Base-by-base conservation (phyloP, 2,329 filamentous ascomycete genomes). In the Fusarium sp. region DNA sequence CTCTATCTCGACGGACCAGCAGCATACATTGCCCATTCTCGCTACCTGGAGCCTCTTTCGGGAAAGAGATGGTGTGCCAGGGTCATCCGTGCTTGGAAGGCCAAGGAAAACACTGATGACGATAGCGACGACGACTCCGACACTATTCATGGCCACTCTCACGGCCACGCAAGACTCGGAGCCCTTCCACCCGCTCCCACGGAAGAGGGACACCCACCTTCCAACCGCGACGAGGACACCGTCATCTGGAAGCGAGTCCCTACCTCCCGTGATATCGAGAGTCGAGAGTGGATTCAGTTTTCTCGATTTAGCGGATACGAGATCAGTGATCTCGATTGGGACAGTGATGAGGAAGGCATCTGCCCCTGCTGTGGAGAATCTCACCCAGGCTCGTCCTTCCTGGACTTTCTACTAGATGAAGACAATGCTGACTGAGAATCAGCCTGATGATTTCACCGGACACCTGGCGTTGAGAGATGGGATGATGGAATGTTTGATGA, bases 161-260 rank as follows among this genome's bases (percentile, higher is more conserved):
- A 79, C 17, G 76, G 68, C 35, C 79, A 82, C 43, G 78, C 80
- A 11, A 79, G 80, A 20, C 71, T 81, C 60, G 77, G 80, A 52
- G 66, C 77, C 56, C 82, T 87, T 63, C 83, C 85, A 4, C 79
- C 85, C 4, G 86, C 84, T 1, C 85, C 86, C 8, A 65, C 75
- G 33, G 85, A 86, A 56, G 80, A 81, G 35, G 86, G 81, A 4
- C 83, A 86, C 20, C 87, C 87, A 4, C 68, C 76, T 33, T 87
- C 85, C 4, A 77, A 70, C 25, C 85, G 80, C 68, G 79, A 82
- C n/a, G 83, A 85, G 20, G 84, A 86, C 14, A 80, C 81, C 30
- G 85, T 87, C 4, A 84, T 89, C 22, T 90, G 87, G 86, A 89
- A 88, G 76, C 84, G 81, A 14, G 84, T 89, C 0, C 88, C 87